Evolutionary conservation across 257 asterid species (phyloP).

Genomic region (Jasminum sambac): DNA sequence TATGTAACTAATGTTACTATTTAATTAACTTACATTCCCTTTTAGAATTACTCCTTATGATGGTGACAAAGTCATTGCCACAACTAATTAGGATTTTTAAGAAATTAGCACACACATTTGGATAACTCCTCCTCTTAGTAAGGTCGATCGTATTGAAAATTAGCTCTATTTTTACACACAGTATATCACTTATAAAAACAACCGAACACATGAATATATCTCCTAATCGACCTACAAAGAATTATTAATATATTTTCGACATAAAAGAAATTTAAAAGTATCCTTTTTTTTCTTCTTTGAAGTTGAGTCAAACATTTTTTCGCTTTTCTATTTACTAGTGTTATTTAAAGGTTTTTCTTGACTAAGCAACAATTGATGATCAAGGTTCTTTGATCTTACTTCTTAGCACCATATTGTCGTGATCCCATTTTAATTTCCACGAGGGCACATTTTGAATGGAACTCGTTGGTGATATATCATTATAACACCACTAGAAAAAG

Average conservation of each 20-base stretch:
- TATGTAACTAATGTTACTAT: background rate
- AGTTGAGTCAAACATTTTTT: background rate
- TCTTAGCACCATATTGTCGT: background rate
- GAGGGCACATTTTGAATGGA: background rate
- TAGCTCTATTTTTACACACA: too few species aligned
- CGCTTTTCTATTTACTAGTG: background rate
- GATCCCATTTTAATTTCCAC: background rate
- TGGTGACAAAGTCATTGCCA: too few species aligned
- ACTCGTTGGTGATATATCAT: background rate
- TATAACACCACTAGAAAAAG: background rate
- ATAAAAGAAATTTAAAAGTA: background rate
- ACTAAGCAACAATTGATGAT: background rate
- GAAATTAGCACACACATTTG: too few species aligned
- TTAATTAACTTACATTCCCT: background rate
- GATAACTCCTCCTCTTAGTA: too few species aligned
- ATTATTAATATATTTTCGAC: too few species aligned
- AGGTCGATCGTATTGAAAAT: too few species aligned
- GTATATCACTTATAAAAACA: too few species aligned
- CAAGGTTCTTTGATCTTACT: too few species aligned
- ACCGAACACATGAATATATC: too few species aligned
- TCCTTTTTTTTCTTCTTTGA: background rate
- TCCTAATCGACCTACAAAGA: too few species aligned
- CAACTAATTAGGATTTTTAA: too few species aligned
- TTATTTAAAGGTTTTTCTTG: background rate
- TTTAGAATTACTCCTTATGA: background rate